phyloP scores from a whole-genome alignment of 2,329 filamentous ascomycete species.

The Exophiala viscosa region DNA sequence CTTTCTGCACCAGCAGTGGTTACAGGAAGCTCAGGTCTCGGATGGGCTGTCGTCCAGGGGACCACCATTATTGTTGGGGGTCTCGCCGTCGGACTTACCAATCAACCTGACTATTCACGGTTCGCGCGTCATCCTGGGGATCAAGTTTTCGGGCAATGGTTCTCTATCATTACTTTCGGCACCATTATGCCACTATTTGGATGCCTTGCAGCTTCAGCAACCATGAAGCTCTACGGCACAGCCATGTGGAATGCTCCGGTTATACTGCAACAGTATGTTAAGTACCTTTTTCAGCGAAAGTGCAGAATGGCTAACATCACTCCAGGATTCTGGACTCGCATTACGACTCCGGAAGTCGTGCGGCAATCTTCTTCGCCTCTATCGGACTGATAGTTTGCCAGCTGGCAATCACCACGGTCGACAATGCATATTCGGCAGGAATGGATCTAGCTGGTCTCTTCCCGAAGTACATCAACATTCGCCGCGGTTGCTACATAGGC shows the following conservation, averaged over 20 bases:
- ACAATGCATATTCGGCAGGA: slow-evolving; percentile 50
- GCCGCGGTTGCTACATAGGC: slow-evolving; percentile 50
- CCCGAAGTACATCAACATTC: slow-evolving; percentile 54
- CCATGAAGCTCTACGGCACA: no score
- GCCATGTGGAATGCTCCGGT: no score
- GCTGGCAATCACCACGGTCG: slow-evolving; percentile 44
- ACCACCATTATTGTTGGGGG: slow-evolving; percentile 34
- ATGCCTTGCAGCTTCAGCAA: slow-evolving; percentile 34
- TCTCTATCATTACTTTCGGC: slow-evolving; percentile 37
- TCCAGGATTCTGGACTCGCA: slow-evolving; percentile 33
- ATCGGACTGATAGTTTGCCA: slow-evolving; percentile 44
- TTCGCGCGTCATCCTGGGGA: slow-evolving; percentile 40
- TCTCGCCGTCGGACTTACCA: slow-evolving; percentile 33
- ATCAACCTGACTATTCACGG: slow-evolving; percentile 34
- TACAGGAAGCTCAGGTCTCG: slow-evolving; percentile 12
- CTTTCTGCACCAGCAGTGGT: slow-evolving; percentile 12
- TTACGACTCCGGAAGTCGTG: slow-evolving; percentile 36
- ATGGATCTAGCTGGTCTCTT: slow-evolving; percentile 55
- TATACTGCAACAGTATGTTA: no score
- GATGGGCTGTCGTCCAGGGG: slow-evolving; percentile 20
- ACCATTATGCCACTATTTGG: slow-evolving; percentile 39
- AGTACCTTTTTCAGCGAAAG: background rate
- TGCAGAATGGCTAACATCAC: background rate
- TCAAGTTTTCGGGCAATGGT: slow-evolving; percentile 40
- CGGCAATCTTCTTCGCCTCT: slow-evolving; percentile 46